A percentile compares a stretch with the other conserved stretches of the same genome.
These are phyloP conservation scores for Fusarium tanahbumbuense DNA, from an alignment of 2,329 filamentous ascomycete genomes.

Conservation along the genomic window DNA sequence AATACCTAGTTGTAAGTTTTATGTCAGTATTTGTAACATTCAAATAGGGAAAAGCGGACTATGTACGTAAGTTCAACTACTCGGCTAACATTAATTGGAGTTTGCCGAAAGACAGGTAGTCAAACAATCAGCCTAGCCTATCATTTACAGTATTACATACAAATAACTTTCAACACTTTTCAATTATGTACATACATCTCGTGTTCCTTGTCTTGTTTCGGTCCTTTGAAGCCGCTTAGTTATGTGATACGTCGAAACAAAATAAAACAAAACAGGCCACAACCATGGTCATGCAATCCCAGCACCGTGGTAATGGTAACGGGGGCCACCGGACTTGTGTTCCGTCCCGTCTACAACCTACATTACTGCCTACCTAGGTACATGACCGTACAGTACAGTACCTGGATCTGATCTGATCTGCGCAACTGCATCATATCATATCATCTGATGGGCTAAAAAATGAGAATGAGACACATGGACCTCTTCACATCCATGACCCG, in stretches of 20 bases:
- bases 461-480: not conserved
- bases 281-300: slow-evolving; percentile 10
- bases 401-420: not conserved
- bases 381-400: not conserved
- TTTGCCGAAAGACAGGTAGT: slow-evolving; percentile 1
- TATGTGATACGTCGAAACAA: not conserved
- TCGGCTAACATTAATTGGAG: not conserved
- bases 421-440: not conserved
- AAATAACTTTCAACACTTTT: not conserved
- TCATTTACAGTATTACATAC: not conserved
- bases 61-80: not conserved
- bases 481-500: not conserved
- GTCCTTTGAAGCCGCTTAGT: slow-evolving; percentile 1
- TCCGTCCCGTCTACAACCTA: not conserved
- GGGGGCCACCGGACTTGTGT: slow-evolving; percentile 9
- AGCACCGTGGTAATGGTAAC: slow-evolving; percentile 26
- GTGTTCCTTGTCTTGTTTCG: not conserved
- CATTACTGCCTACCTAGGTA: not conserved
- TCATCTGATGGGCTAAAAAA: not conserved
- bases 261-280: slow-evolving; percentile 1
- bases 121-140: not conserved
- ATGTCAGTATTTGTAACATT: not conserved
- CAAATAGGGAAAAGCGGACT: not conserved
- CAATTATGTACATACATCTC: not conserved
- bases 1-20: not conserved